phyloP scores from a whole-genome alignment of 805 yeast species.

The Candida rishiriensis region DNA sequence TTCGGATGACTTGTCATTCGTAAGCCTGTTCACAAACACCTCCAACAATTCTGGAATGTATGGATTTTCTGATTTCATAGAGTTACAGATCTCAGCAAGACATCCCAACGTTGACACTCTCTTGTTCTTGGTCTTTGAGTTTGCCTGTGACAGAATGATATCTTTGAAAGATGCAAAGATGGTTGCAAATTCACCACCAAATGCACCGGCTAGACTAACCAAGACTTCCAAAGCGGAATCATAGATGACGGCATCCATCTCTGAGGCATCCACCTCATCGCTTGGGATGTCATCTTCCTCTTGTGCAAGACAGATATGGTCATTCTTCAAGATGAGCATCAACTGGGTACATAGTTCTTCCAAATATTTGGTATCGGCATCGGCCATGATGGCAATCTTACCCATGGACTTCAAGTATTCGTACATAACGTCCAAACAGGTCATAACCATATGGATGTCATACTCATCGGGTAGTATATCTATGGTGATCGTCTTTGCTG shows the following conservation, averaged over 20 bases:
- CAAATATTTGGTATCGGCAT: constrained; percentile 49
- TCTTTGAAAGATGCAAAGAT: constrained; percentile 72
- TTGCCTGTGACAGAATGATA: constrained; percentile 50
- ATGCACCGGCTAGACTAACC: constrained; percentile 68
- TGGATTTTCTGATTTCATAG: constrained; percentile 64
- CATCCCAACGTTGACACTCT: constrained; percentile 85
- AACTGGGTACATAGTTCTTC: constrained; percentile 69
- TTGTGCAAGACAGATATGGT: constrained; percentile 78
- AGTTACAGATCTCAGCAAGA: constrained; percentile 81
- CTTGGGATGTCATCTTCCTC: constrained; percentile 44
- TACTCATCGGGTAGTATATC: constrained; percentile 69
- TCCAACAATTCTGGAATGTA: constrained; percentile 66
- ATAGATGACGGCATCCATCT: constrained; percentile 62
- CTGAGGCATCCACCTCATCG: constrained; percentile 47
- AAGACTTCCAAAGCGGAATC: constrained; percentile 86
- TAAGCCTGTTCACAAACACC: constrained; percentile 62
- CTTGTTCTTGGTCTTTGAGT: constrained; percentile 63
- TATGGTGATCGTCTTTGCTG: constrained; percentile 64
- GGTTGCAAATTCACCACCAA: constrained; percentile 70
- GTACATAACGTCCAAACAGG: constrained; percentile 68
- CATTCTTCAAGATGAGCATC: constrained; percentile 69
- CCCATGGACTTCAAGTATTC: constrained; percentile 71
- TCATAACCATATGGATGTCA: constrained; percentile 76
- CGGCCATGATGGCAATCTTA: constrained; percentile 62
- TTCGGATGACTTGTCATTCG: constrained; percentile 74